Conservation (phyloP, 1,284 basidiomycete genomes). For the Ceratobasidium theobromae region DNA sequence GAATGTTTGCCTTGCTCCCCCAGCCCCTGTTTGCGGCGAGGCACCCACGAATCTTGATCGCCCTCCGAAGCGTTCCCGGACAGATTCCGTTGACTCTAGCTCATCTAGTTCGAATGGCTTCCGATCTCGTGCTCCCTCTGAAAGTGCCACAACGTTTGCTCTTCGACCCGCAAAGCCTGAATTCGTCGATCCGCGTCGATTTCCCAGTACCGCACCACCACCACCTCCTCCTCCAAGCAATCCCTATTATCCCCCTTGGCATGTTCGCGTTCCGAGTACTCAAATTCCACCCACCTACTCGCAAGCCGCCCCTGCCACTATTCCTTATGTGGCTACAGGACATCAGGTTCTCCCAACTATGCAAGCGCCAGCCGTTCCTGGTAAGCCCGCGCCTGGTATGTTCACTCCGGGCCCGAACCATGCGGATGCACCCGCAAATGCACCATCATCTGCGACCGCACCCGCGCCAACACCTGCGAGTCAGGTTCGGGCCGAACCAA, state of each 20-base stretch:
- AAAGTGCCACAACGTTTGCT: neutral
- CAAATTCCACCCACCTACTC: no score
- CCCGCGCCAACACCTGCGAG: neutral
- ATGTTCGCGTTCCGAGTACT: no score
- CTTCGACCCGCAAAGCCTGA: constrained; percentile 6
- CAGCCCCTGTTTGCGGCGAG: neutral
- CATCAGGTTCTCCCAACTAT: no score
- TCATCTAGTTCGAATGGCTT: neutral
- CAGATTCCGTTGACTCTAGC: neutral
- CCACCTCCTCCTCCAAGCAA: neutral
- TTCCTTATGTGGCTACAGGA: no score
- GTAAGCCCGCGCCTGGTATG: neutral
- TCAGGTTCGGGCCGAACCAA: neutral
- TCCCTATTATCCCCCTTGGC: neutral
- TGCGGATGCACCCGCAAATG: neutral
- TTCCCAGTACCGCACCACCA: neutral
- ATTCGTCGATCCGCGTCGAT: neutral
- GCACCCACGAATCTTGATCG: neutral
- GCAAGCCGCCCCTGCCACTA: no score
- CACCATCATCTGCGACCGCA: neutral
- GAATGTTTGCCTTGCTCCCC: neutral
- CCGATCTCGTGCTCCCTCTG: neutral
- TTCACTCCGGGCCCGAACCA: neutral
- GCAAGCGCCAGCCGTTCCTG: neutral
- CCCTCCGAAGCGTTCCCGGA: constrained; percentile 6